Conservation (phyloP, 805 yeast genomes). For the Yarrowia yakushimensis region DNA sequence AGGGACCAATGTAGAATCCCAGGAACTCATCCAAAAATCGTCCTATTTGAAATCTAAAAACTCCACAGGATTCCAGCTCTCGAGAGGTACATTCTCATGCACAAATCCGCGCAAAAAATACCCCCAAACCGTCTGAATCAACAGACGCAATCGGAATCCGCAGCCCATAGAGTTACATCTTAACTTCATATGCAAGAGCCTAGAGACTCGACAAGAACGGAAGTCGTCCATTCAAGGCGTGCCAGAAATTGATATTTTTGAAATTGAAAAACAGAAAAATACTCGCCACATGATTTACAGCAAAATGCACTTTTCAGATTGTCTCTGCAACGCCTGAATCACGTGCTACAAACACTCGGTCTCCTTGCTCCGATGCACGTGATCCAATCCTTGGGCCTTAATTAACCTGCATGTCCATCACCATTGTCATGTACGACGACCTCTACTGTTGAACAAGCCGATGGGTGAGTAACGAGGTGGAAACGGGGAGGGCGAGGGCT, state of each 20-base stretch:
- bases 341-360: not conserved
- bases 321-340: not conserved
- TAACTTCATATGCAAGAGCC: not conserved
- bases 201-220: not conserved
- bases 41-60: not conserved
- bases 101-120: not conserved
- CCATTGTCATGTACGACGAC: conserved; percentile 17
- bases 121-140: not conserved
- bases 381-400: not conserved
- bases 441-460: conserved; percentile 13
- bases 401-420: conserved; percentile 17
- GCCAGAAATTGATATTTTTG: not conserved
- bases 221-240: not conserved
- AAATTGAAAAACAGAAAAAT: too few relatives aligned
- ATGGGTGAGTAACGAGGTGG: conserved; percentile 1
- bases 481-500: not conserved
- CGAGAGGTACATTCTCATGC: not conserved
- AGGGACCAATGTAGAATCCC: not conserved
- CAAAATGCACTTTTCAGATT: too few relatives aligned
- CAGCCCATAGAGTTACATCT: not conserved
- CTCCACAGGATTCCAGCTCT: not conserved
- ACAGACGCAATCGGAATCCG: not conserved
- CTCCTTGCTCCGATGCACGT: not conserved
- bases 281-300: not conserved
- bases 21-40: not conserved